phyloP scores from a whole-genome alignment of 2,329 filamentous ascomycete genomes.

The Ilyonectria mors-panacis region DNA sequence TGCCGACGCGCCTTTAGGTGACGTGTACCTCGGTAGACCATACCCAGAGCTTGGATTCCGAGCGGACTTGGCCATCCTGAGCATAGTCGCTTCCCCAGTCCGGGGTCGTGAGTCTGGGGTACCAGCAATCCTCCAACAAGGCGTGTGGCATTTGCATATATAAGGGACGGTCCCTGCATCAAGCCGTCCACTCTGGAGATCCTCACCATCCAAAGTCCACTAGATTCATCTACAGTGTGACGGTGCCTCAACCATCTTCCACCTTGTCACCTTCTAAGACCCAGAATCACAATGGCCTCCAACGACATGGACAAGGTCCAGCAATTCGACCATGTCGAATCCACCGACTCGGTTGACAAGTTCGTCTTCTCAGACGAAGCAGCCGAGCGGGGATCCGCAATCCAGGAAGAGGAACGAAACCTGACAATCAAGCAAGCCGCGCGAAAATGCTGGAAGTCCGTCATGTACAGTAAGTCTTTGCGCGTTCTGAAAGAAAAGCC shows the following conservation, averaged over 20 bases:
- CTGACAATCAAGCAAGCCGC: slow-evolving; percentile 9
- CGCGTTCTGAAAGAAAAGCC: not conserved
- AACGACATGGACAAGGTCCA: slow-evolving; percentile 14
- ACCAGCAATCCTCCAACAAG: not conserved
- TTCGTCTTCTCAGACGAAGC: slow-evolving; percentile 21
- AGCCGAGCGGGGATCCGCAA: slow-evolving; percentile 16
- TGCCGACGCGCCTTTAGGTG: not conserved
- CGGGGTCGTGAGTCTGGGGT: not conserved
- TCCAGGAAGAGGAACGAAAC: slow-evolving; percentile 20
- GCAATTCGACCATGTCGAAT: slow-evolving; percentile 19
- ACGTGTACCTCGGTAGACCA: not conserved
- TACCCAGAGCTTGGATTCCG: not conserved
- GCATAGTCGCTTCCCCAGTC: not conserved
- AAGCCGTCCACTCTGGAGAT: not conserved
- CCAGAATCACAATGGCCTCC: slow-evolving; percentile 2
- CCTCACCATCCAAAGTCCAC: not conserved
- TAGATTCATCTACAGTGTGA: not conserved
- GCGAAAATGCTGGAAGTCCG: slow-evolving; percentile 7
- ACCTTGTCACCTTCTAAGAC: not conserved
- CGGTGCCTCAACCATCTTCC: not conserved
- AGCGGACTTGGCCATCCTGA: not conserved
- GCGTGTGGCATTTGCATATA: not conserved
- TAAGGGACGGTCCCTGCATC: not conserved
- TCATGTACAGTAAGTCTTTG: slow-evolving; percentile 25
- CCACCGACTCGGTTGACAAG: slow-evolving; percentile 16